phyloP scores from a whole-genome alignment of 495 filamentous ascomycete genomes.

The Penicillium coffeae region DNA sequence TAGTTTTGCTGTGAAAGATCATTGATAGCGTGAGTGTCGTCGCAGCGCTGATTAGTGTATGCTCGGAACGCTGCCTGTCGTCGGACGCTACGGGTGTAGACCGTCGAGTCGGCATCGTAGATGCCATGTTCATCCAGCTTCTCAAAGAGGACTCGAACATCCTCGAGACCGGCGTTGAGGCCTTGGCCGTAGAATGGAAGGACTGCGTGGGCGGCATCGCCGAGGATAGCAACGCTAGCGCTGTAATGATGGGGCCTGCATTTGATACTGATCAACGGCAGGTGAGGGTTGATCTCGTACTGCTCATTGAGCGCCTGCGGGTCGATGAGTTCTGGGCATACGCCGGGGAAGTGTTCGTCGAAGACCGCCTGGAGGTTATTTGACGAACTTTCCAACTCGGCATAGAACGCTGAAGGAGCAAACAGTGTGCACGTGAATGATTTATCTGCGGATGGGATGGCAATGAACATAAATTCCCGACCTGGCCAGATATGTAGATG shows the following conservation, averaged over 20 bases:
- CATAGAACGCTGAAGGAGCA: conserved; percentile 54
- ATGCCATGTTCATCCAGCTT: conserved; percentile 62
- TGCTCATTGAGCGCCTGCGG: conserved; percentile 62
- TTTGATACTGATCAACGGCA: conserved; percentile 90
- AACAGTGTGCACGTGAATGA: conserved; percentile 97
- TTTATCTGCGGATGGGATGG: conserved; percentile 81
- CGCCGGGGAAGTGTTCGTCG: conserved; percentile 77
- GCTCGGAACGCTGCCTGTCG: conserved; percentile 60
- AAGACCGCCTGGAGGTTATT: conserved; percentile 66
- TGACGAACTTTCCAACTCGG: conserved; percentile 53
- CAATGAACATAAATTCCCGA: conserved; percentile 94
- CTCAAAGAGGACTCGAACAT: conserved; percentile 77
- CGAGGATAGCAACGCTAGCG: conserved; percentile 76
- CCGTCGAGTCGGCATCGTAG: conserved; percentile 26
- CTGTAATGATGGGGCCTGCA: conserved; percentile 81
- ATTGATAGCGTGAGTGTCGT: conserved; percentile 86
- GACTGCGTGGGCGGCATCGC: conserved; percentile 96
- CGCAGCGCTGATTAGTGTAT: conserved; percentile 67
- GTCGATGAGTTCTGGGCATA: conserved; percentile 72
- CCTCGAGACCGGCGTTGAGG: conserved; percentile 83
- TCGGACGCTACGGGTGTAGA: conserved; percentile 37
- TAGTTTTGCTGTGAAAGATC: conserved; percentile 90
- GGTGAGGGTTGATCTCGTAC: conserved; percentile 76
- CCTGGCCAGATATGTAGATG: conserved; percentile 98
- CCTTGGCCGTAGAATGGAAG: conserved; percentile 93